Evolutionary conservation across 345 rosid genomes (phyloP), one percentile per base, ranked within the genome.

Genomic region (Nephelium lappaceum): DNA sequence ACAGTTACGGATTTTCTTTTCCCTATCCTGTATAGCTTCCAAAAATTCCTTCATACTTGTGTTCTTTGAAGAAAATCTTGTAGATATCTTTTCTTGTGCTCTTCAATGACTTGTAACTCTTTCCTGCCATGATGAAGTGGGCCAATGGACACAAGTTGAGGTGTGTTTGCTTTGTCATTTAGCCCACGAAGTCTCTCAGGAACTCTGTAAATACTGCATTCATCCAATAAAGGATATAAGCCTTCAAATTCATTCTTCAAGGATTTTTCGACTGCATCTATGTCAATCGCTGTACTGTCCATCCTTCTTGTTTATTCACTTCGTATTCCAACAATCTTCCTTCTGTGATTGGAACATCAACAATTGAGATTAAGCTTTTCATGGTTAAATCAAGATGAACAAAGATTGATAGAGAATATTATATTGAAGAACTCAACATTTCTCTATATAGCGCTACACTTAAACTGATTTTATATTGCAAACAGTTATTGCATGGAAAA

Each of bases 201-300:
- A 45, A 72, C 74, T 67, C 74, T 81, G n/a, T 77, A 72, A 24
- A 81, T 77, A 18, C 81, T 77, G 65, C 74, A 43, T 3, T 45
- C 47, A 1, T 2, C 19, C 0, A 57, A 66, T 24, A 57, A 49
- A 55, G 64, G 57, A 21, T 10, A 11, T 55, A 71, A 18, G 5
- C 1, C 41, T 7, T 71, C 25, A 42, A 67, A 15, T 63, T 21
- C 55, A 0, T 19, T 19, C 36, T 0, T 39, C 16, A 74, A n/a
- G 5, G 75, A 74, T 19, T 4, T 67, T 19, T 19, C 31, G 23
- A 65, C 8, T 67, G 67, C 36, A 7, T 71, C 62, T 19, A 78
- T 51, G 63, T 78, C 77, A 43, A 67, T 51, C 14, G 43, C 5
- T 21, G 68, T 24, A 7, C 24, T 9, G n/a, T 21, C 41, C 14